Base-by-base conservation (phyloP, 1,284 basidiomycete genomes). In the Trichosporon sp. region DNA sequence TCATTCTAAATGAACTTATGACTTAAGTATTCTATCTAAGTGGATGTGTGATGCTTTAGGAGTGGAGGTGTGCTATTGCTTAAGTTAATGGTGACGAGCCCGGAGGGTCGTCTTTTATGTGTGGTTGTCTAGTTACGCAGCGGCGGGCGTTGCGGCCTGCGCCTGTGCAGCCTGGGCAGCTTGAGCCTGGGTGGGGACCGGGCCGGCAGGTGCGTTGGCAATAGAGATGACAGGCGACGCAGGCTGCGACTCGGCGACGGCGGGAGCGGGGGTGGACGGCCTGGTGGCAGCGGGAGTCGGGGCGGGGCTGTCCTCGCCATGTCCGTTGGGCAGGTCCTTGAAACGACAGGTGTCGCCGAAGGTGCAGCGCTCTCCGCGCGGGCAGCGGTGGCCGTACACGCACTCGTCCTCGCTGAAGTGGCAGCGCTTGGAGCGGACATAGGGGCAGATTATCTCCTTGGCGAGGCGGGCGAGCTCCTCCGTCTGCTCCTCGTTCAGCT, bases 391-490 rank as follows among this genome's bases (percentile, higher is more conserved):
- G 31, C 80, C 80, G 70, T 81, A 81, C 0, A 81, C 78, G 69
- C 80, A 82, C 56, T 79, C 78, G 35, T 78, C 77, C 56, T 80
- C 80, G 19, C 74, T 71, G 69, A 76, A 80, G 69, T 77, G 76
- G 68, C 81, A 82, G 66, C 76, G 76, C 68, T 76, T 78, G 69
- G 67, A 69, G 59, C 70, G 75, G 26, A 78, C 73, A 66, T 76
- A 79, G 0, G 81, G 81, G 71, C 81, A 82, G 26, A 80, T 74
- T 26, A 81, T 80, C 69, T 78, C 77, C 71, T 82, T 81, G 11
- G 81, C 78, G 64, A 80, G 72, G 65, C 75, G 73, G 1, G 75
- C 71, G 0, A 82, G 76, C 67, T 81, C 80, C 31, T 77, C 75
- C 1, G 77, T 70, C 70, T 82, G 80, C 19, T 72, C 70, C 19